Evolutionary conservation across 2,329 filamentous ascomycete species (phyloP).

Genomic region (Scedosporium boydii): DNA sequence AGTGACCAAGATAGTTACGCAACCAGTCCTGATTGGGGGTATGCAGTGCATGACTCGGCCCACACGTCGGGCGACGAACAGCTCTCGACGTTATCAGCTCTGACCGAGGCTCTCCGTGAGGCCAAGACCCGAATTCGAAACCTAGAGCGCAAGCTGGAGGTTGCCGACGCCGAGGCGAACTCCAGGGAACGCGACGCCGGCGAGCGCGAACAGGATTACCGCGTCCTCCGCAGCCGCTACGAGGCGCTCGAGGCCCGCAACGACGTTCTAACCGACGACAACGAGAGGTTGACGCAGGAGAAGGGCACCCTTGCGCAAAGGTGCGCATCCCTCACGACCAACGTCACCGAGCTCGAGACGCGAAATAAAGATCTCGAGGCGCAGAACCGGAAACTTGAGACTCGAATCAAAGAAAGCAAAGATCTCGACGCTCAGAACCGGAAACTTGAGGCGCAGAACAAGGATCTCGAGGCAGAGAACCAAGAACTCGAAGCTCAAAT

Average conservation of each 20-base stretch:
- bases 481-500: conserved; percentile 5
- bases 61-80: conserved; percentile 1
- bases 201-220: conserved; percentile 6
- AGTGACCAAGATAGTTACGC: conserved; percentile 12
- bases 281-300: conserved; percentile 14
- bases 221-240: neutral
- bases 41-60: conserved; percentile 11
- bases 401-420: neutral
- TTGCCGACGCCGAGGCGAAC: neutral
- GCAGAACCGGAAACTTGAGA: conserved; percentile 17
- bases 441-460: neutral
- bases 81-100: neutral
- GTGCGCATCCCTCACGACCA: neutral
- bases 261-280: conserved; percentile 24
- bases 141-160: conserved; percentile 3
- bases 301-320: neutral
- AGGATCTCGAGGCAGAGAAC: conserved; percentile 16
- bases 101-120: conserved; percentile 5
- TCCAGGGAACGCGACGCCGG: conserved; percentile 1
- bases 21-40: conserved; percentile 12
- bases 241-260: conserved; percentile 7
- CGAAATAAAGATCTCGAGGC: neutral
- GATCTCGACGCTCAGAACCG: neutral
- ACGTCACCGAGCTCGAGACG: neutral
- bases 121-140: neutral